phyloP scores from a whole-genome alignment of 768 basidiomycete species.

The Punctularia strigosozonata region DNA sequence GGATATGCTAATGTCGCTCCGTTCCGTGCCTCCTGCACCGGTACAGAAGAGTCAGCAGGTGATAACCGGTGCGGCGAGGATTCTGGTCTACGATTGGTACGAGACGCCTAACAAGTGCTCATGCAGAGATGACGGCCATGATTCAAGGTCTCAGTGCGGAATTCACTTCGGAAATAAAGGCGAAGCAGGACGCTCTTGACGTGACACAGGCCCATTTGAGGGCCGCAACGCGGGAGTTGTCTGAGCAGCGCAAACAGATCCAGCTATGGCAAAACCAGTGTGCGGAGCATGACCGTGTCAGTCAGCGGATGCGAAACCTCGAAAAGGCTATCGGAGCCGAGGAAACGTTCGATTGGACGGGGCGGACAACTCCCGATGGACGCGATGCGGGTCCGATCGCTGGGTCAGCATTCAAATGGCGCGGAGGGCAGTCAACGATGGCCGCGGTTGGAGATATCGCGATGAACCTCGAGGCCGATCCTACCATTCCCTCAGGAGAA shows the following conservation, averaged over 20 bases:
- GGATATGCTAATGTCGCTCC: conserved; percentile 65
- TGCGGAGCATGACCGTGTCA: conserved; percentile 69
- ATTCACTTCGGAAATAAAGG: conserved; percentile 73
- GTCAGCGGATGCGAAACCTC: conserved; percentile 75
- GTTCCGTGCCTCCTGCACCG: conserved; percentile 63
- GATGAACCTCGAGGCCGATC: conserved; percentile 59
- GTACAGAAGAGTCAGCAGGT: conserved; percentile 86
- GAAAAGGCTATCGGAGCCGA: conserved; percentile 70
- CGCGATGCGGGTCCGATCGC: conserved; percentile 23
- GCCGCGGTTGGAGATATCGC: conserved; percentile 49
- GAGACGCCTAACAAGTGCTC: conserved; percentile 6
- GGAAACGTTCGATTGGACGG: conserved; percentile 83
- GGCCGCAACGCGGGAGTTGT: conserved; percentile 80
- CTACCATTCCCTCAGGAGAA: conserved; percentile 53
- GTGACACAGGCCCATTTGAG: conserved; percentile 80
- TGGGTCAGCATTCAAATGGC: conserved; percentile 60
- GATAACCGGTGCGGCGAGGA: conserved; percentile 43
- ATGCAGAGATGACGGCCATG: conserved; percentile 72
- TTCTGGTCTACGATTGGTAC: neutral
- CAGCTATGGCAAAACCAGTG: conserved; percentile 63
- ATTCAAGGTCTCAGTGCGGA: conserved; percentile 69
- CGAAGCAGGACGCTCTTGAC: conserved; percentile 82
- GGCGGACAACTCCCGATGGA: conserved; percentile 42
- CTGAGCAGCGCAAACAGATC: conserved; percentile 82
- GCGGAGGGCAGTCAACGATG: conserved; percentile 58